Conservation (phyloP, 164 flowering plant genomes). For the Tinospora cordifolia region DNA sequence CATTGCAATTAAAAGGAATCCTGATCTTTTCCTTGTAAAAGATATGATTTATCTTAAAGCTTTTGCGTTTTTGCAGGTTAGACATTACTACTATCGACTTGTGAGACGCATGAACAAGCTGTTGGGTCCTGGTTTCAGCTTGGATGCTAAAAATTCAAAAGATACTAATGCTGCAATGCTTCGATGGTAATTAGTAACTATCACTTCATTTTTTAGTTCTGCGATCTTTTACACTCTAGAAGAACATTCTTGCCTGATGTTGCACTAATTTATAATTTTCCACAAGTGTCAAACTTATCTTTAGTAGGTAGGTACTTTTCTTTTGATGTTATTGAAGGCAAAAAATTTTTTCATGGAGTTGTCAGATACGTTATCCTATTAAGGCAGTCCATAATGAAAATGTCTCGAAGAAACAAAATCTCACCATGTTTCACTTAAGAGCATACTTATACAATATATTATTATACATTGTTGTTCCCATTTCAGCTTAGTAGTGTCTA, state of each 20-base stretch:
- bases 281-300: background rate
- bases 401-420: too few relatives aligned
- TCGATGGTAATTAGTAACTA: slow-evolving; percentile 62
- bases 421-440: too few relatives aligned
- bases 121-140: slow-evolving; percentile 72
- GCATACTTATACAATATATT: too few relatives aligned
- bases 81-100: slow-evolving; percentile 97
- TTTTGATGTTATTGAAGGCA: background rate
- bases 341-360: background rate
- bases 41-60: background rate
- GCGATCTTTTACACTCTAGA: background rate
- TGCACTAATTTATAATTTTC: background rate
- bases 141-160: slow-evolving; percentile 94
- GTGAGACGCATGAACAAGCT: slow-evolving; percentile 96
- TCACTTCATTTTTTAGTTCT: background rate
- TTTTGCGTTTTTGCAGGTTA: slow-evolving; percentile 52
- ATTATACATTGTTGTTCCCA: too few relatives aligned
- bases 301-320: background rate
- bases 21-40: background rate
- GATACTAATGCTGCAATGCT: slow-evolving; percentile 99
- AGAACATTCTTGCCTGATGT: background rate
- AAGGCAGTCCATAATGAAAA: too few relatives aligned
- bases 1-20: background rate
- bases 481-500: too few relatives aligned
- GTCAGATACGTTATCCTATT: too few relatives aligned